Percentiles rank a stretch among this genome's conserved stretches.
Conservation (phyloP, 2,329 filamentous ascomycete genomes). For the Fusarium robinianum region DNA sequence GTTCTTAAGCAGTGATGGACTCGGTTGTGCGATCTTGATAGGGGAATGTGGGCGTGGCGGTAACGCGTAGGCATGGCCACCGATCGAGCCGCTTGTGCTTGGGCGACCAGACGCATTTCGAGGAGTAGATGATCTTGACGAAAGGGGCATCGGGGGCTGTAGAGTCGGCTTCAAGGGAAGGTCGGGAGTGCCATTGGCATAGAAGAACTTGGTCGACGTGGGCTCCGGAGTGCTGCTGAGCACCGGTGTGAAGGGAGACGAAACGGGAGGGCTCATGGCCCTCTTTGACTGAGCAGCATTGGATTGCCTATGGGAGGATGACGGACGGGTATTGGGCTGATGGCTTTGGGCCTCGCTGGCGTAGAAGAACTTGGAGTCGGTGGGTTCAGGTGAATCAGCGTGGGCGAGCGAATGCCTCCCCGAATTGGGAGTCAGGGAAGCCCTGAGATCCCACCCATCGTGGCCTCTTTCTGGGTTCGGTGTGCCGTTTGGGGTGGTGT, state of each 20-base stretch:
- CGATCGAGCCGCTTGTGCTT: constrained; percentile 39
- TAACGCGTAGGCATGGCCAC: constrained; percentile 22
- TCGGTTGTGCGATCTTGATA: constrained; percentile 45
- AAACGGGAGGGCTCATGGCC: constrained; percentile 37
- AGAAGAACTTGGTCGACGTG: constrained; percentile 69
- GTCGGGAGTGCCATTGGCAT: constrained; percentile 69
- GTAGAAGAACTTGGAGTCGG: constrained; percentile 79
- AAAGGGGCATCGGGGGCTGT: constrained; percentile 49
- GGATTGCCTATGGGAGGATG: no score
- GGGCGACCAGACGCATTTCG: constrained; percentile 49
- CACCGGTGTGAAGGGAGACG: constrained; percentile 42
- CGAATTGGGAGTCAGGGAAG: constrained; percentile 40
- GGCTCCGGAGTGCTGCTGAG: constrained; percentile 45
- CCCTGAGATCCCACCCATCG: constrained; percentile 51
- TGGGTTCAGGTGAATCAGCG: constrained; percentile 34
- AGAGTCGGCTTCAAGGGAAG: constrained; percentile 42
- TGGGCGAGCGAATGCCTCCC: constrained; percentile 35
- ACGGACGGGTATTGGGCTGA: no score
- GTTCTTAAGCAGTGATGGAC: constrained; percentile 29
- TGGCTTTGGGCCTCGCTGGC: constrained; percentile 72
- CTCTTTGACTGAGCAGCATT: constrained; percentile 52
- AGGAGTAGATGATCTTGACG: constrained; percentile 52
- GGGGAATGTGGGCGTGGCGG: constrained; percentile 57
- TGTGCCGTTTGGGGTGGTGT: constrained; percentile 67
- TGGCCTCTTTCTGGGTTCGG: constrained; percentile 51